These are phyloP conservation scores for Fusarium denticulatum DNA, from an alignment of 2,329 filamentous ascomycete species.

Conservation along the genomic window DNA sequence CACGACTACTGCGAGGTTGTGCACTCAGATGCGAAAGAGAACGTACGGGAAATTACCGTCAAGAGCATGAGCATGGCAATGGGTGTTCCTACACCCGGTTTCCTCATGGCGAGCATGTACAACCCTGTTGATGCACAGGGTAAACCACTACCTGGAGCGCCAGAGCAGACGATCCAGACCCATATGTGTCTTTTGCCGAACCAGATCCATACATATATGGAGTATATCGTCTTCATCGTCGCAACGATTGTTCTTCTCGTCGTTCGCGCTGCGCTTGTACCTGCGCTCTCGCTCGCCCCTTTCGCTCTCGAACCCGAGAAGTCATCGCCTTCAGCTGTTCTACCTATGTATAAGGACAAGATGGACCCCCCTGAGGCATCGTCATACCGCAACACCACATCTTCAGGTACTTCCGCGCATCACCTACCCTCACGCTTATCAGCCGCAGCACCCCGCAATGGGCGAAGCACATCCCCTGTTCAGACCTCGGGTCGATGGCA, in stretches of 20 bases:
- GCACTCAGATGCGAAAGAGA: slow-evolving; percentile 75
- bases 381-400: slow-evolving; percentile 25
- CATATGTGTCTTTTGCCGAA: slow-evolving; percentile 91
- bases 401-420: slow-evolving; percentile 40
- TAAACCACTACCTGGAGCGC: slow-evolving; percentile 55
- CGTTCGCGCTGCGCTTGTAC: slow-evolving; percentile 66
- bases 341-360: slow-evolving; percentile 65
- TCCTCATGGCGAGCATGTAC: slow-evolving; percentile 89
- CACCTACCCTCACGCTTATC: slow-evolving; percentile 39
- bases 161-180: slow-evolving; percentile 77
- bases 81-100: slow-evolving; percentile 89
- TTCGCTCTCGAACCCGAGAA: slow-evolving; percentile 61
- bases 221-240: slow-evolving; percentile 74
- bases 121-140: slow-evolving; percentile 80
- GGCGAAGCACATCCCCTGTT: slow-evolving; percentile 34
- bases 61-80: slow-evolving; percentile 97
- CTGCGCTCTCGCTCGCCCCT: slow-evolving; percentile 61
- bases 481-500: slow-evolving; percentile 39
- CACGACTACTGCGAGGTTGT: slow-evolving; percentile 96
- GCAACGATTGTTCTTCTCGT: slow-evolving; percentile 61
- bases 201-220: slow-evolving; percentile 84
- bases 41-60: slow-evolving; percentile 86
- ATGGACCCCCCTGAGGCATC: slow-evolving; percentile 53
- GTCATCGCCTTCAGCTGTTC: slow-evolving; percentile 30
- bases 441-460: slow-evolving; percentile 31